Evolutionary conservation across 2,329 filamentous ascomycete species (phyloP).

Genomic region (Colletotrichum somersetense): DNA sequence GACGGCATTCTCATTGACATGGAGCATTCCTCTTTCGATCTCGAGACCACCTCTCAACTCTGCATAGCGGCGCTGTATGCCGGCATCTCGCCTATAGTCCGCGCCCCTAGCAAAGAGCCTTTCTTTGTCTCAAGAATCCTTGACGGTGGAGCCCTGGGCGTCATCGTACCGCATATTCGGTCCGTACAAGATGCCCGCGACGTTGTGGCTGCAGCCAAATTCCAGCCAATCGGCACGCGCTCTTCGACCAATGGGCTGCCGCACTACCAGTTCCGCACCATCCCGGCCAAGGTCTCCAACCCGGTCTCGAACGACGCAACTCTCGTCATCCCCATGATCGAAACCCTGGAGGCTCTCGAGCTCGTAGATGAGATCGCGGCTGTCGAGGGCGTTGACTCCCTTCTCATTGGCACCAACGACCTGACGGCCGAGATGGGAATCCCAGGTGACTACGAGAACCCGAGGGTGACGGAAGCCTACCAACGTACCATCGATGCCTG

Average conservation of each 20-base stretch:
- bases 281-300: slow-evolving; percentile 52
- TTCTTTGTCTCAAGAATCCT: slow-evolving; percentile 55
- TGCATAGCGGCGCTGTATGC: slow-evolving; percentile 54
- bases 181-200: slow-evolving; percentile 53
- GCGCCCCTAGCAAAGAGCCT: slow-evolving; percentile 54
- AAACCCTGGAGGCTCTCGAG: slow-evolving; percentile 54
- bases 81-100: slow-evolving; percentile 57
- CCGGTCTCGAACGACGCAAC: slow-evolving; percentile 52
- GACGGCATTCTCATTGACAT: slow-evolving; percentile 59
- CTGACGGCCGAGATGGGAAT: slow-evolving; percentile 58
- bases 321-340: slow-evolving; percentile 58
- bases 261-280: slow-evolving; percentile 50
- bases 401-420: slow-evolving; percentile 60
- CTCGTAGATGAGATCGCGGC: slow-evolving; percentile 56
- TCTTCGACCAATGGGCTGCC: slow-evolving; percentile 53
- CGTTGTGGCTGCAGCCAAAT: slow-evolving; percentile 54
- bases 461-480: slow-evolving; percentile 46
- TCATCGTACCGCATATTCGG: slow-evolving; percentile 57
- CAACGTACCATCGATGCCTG: slow-evolving; percentile 53
- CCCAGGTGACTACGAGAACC: slow-evolving; percentile 56
- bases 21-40: slow-evolving; percentile 56
- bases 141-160: slow-evolving; percentile 56
- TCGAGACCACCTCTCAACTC: slow-evolving; percentile 53
- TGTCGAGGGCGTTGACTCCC: slow-evolving; percentile 54
- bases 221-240: slow-evolving; percentile 52